A percentile compares a stretch with the other conserved stretches of the same genome.
These are phyloP conservation scores for Lolium perenne DNA, from an alignment of 176 grass and related monocot genomes.

Conservation along the genomic window DNA sequence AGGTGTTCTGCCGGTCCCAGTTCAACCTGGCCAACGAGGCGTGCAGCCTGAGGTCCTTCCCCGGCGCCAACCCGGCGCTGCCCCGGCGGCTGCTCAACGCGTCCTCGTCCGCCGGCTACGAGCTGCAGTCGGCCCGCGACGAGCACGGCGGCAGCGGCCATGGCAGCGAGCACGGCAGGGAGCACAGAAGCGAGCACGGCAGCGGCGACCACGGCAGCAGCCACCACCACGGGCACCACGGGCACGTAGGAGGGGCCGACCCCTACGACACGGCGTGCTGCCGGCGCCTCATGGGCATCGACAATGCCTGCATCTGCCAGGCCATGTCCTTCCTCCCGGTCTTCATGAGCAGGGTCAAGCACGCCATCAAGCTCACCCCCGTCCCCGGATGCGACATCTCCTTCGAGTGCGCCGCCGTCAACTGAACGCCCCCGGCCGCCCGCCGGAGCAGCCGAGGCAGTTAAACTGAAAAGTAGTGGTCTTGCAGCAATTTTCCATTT, in stretches of 20 bases:
- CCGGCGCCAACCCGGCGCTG: constrained; percentile 37
- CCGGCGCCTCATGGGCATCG: constrained; percentile 69
- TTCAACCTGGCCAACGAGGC: constrained; percentile 42
- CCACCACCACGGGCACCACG: constrained; percentile 18
- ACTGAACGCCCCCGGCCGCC: background rate
- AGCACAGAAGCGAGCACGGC: background rate
- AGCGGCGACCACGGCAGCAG: background rate
- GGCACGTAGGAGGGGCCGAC: constrained; percentile 8
- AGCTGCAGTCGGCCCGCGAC: constrained; percentile 39
- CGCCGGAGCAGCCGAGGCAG: background rate
- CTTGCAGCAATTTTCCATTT: constrained; percentile 27
- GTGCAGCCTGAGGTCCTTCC: constrained; percentile 33
- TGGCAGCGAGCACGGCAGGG: background rate
- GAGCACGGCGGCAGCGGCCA: background rate
- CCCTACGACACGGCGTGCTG: constrained; percentile 81
- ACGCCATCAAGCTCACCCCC: constrained; percentile 67
- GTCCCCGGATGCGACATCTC: constrained; percentile 69
- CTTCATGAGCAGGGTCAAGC: constrained; percentile 79
- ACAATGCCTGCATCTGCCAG: constrained; percentile 81
- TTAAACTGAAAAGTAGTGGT: background rate
- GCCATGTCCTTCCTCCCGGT: constrained; percentile 61
- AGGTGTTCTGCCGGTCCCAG: constrained; percentile 33
- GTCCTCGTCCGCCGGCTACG: constrained; percentile 34
- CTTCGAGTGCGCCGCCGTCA: constrained; percentile 60
- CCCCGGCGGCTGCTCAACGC: constrained; percentile 48